A percentile compares a stretch with the other conserved stretches of the same genome.
These are phyloP conservation scores for Aspergillus melleus DNA, from an alignment of 2,329 filamentous ascomycete species.

Conservation along the genomic window DNA sequence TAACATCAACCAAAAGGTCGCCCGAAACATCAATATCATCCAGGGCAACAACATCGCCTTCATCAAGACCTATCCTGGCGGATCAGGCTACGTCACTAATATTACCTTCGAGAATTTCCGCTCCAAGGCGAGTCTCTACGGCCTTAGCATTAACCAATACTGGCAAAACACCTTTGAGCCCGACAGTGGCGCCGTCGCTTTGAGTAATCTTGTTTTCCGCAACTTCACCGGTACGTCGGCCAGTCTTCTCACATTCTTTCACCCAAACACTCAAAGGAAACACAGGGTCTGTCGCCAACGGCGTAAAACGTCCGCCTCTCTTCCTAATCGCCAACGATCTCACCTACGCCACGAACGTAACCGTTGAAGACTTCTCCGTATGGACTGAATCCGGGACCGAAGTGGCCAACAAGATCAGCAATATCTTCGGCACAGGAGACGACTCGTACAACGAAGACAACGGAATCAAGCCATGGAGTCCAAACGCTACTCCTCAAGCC, in stretches of 20 bases:
- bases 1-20: too few relatives aligned
- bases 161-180: neutral
- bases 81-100: too few relatives aligned
- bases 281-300: neutral
- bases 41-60: neutral
- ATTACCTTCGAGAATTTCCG: neutral
- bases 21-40: neutral
- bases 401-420: neutral
- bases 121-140: neutral
- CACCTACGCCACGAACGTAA: constrained; percentile 32
- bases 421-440: neutral
- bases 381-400: constrained; percentile 29
- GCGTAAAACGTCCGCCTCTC: neutral
- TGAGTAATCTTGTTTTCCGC: neutral
- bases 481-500: neutral
- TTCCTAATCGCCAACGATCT: constrained; percentile 33
- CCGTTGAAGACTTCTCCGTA: constrained; percentile 34
- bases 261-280: neutral
- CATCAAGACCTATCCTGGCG: too few relatives aligned
- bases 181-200: neutral
- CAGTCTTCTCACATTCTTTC: too few relatives aligned
- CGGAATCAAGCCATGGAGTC: neutral
- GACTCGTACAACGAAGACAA: neutral
- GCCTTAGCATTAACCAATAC: neutral
- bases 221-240: neutral